Base-by-base conservation (phyloP, 768 basidiomycete species). In the Tephrocybe sp. region DNA sequence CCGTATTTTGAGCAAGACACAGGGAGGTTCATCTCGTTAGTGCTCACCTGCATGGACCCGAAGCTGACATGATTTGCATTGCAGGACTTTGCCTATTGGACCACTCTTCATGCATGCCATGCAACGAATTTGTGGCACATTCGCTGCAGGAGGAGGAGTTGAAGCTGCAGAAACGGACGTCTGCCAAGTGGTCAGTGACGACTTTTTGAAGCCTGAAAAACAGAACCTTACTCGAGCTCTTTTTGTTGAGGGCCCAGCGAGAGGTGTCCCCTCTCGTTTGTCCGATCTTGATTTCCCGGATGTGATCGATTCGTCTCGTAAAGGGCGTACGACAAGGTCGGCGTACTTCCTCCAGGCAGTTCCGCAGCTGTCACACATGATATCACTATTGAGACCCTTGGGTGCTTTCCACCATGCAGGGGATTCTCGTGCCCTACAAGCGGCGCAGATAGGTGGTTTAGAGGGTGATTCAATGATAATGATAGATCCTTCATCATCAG, bases 271-370 rank as follows among this genome's bases (percentile, higher is more conserved):
- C 49, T 83, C 74, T 31, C 88, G 76, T 66, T 92, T 92, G 41
- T 80, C 72, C 15, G 57, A 61, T 37, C 77, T 78, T 29, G 72
- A 76, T 55, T 88, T 88, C 23, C 70, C 67, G 1, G 71, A 61
- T 0, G 78, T 70, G 1, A 78, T 59, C 1, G 78, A 71, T 39
- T 89, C 88, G 49, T 91, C 88, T 23, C 88, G 78, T 16, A 83
- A 50, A 8, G 84, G 83, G 34, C 88, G 75, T 21, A 88, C 83
- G 57, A 85, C 90, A 42, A 94, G 72, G 57, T 94, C 92, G 0
- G 91, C 93, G 63, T 97, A 97, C 68, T 94, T 97, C 57, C 93
- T 76, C 87, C 91, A 97, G 55, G 87, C 88, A 38, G 82, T 79
- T 11, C 93, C 93, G 60, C 93, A 97, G 23, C 66, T 75, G 39